Evolutionary conservation across 2,329 filamentous ascomycete species (phyloP), one percentile per base, ranked within the genome.

Genomic region (Grosmannia huntii): DNA sequence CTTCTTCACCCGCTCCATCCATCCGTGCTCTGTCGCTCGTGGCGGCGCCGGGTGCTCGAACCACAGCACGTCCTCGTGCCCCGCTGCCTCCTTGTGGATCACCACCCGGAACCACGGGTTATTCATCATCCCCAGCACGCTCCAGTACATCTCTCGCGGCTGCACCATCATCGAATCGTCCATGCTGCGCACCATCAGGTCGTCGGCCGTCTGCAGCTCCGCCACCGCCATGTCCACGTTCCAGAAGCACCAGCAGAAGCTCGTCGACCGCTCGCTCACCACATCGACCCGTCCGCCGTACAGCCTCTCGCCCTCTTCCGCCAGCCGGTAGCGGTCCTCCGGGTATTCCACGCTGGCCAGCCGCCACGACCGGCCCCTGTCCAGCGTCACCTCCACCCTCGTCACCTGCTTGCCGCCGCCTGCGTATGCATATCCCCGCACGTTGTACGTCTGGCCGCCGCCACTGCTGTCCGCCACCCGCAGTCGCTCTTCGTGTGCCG

Each of bases 41-140:
- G 90, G 89, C 62, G 90, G 86, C 3, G 90, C 95, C 0, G 91
- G 91, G 65, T 96, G 91, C 69, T 96, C 90, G 64, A 96, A 96
- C 6, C 82, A 78, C 49, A 96, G 71, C 9, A 67, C 71, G 19
- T 28, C 31, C 6, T 33, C 31, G 31, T 81, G 75, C 0, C 76
- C 77, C 19, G 81, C 76, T 0, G 75, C 77, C 60, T 91, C 84
- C 58, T 84, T 84, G 56, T 83, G 81, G 57, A 96, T 87, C 2
- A 84, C 82, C 1, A 96, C 80, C 5, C 91, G 80, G 69, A 87
- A 96, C 91, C 91, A 96, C 0, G 89, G 88, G 65, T 96, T 96
- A 72, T 96, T 96, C 91, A 96, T 96, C 91, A 96, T 96, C 0
- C 91, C 90, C 46, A 96, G 74, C 2, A 95, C 90, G 60, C 84